Evolutionary conservation across 441 rosid genomes (phyloP), one percentile per base, ranked within the genome.

Genomic region (Mallotus repandus): DNA sequence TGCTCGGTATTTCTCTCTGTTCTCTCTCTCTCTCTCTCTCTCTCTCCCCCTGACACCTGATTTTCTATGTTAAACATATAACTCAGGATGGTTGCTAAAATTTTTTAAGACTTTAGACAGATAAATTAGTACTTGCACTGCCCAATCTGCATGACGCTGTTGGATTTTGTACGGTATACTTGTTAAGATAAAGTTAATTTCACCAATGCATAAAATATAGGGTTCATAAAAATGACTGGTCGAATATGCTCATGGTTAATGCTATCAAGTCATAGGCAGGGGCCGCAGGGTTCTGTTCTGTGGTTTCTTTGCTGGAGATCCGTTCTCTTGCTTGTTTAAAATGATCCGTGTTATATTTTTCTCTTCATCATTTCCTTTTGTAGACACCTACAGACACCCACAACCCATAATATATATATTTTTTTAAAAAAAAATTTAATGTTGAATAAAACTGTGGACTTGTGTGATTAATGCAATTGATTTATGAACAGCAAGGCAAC

Each of bases 401-500:
- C 19, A 7, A 8, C 32, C 11, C 10, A 19, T 56, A 38, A 38
- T 4, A 0, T 7, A 38, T 38, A 3, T 38, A 3, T 38, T 38
- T 38, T 38, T 25, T 12, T 1, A 25, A 25, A 25, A 25, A 25
- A 25, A 25, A 25, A 25, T 0, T 56, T 4, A 29, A 29, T 64
- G 53, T 7, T 63, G 5, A 46, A 15, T 45, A 32, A 38, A 49
- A 18, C 52, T 63, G 50, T 45, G 43, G 63, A 68, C 32, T 53
- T 83, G 80, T 29, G 58, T 83, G 72, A 56, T 74, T 74, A 49
- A 43, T 61, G 64, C 21, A 63, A 66, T 62, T 77, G 53, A 0
- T 80, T 69, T 75, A 69, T 84, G 77, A 76, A 75, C 99, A 96
- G 98, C 54, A 96, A 93, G 82, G 95, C 98, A 76, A 96, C 98